Evolutionary conservation across 78 protist species (phyloP), one percentile per base, ranked within the genome.

Genomic region (Emiliania huxleyi): DNA sequence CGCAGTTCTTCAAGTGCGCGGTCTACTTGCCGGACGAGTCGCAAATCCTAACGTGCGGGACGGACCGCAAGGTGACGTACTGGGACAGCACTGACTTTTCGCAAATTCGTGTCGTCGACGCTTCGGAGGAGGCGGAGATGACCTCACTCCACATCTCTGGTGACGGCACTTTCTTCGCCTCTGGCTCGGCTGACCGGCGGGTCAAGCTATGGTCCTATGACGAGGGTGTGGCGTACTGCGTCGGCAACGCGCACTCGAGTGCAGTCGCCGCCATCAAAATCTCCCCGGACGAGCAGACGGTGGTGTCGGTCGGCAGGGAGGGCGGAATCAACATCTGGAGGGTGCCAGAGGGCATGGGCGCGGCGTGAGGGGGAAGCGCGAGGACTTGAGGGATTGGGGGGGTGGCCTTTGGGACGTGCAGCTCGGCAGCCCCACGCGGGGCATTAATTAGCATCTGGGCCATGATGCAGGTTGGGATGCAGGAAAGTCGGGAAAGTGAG

Each of bases 11-110:
- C 89, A 92, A 77, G 92, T 1, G 18, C 0, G 91, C 48, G 26
- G 38, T 33, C 26, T 95, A 94, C 96, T 90, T 69, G 92, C 92
- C 95, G 18, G 96, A 96, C 35, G 97, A 96, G 95, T 21, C 56
- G 35, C 97, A 96, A 92, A 23, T 96, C 18, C 71, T 96, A 62
- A 93, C 97, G 26, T 62, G 81, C 62, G 97, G 97, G 62, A 93
- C 95, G 25, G 96, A 96, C 93, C 84, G 93, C 40, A 94, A 94
- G 94, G 69, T 96, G n/a, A 40, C 91, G 75, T 94, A 91, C 91
- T 96, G 97, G 97, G 97, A 94, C 49, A 92, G 90, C 21, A 46
- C 40, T n/a, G 94, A 94, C 83, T 93, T 96, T 73, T 0, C 35
- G 0, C 91, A 89, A 43, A 94, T 96, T 49, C 93, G 97, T 22